These are phyloP conservation scores for Narthecium ossifragum DNA, from an alignment of 106 monocot species.

Conservation along the genomic window DNA sequence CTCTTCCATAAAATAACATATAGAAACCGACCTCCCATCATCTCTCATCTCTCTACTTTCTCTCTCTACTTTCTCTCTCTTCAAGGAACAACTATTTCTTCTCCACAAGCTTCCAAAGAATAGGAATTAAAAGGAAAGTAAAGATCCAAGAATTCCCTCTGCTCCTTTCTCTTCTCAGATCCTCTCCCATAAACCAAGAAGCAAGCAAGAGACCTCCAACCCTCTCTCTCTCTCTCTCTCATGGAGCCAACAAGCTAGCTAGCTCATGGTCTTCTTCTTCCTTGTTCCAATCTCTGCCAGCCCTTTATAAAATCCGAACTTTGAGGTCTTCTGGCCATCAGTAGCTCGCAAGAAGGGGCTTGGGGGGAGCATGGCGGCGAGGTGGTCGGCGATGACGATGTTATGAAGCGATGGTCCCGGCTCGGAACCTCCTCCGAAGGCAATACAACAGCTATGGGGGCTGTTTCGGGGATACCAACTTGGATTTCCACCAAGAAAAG, in stretches of 20 bases:
- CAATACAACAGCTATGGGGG: slow-evolving; percentile 20
- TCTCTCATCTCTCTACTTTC: neutral
- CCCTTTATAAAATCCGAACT: neutral
- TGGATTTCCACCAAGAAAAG: neutral
- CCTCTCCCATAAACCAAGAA: too few relatives aligned
- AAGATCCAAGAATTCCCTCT: slow-evolving; percentile 24
- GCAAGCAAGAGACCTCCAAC: too few relatives aligned
- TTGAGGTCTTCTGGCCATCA: neutral
- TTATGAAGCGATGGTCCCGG: slow-evolving; percentile 36
- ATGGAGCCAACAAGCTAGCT: too few relatives aligned
- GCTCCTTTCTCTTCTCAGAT: neutral
- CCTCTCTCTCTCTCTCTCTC: neutral
- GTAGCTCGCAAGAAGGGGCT: neutral
- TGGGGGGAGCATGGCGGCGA: neutral
- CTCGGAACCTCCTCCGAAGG: slow-evolving; percentile 31
- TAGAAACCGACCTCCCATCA: neutral
- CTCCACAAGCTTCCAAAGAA: slow-evolving; percentile 26
- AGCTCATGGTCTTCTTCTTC: neutral
- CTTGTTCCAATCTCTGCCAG: neutral
- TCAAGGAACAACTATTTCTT: slow-evolving; percentile 9
- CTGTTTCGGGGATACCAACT: neutral
- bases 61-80: slow-evolving; percentile 1
- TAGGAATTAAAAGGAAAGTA: slow-evolving; percentile 22
- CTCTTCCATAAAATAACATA: too few relatives aligned
- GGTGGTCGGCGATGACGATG: neutral